Conservation (phyloP, 2,329 filamentous ascomycete genomes). For the Didymella sp. region DNA sequence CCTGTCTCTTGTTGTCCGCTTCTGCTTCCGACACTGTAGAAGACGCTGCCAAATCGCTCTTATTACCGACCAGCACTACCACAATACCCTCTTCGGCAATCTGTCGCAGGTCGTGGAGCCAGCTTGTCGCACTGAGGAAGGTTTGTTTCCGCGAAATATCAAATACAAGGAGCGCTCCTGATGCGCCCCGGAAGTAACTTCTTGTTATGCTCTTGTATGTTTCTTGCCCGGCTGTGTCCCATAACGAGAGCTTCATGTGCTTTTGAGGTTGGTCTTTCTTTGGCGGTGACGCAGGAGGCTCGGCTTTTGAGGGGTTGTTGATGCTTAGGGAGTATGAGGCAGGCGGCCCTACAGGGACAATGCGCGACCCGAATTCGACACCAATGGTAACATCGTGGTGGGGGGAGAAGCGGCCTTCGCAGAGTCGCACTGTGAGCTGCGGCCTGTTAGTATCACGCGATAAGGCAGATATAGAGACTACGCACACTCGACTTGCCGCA, state of each 20-base stretch:
- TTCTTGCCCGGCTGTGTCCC: slow-evolving; percentile 97
- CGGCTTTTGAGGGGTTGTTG: slow-evolving; percentile 54
- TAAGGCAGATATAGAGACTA: not conserved
- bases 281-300: slow-evolving; percentile 27
- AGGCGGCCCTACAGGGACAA: slow-evolving; percentile 87
- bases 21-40: slow-evolving; percentile 47
- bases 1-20: slow-evolving; percentile 73
- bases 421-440: slow-evolving; percentile 88
- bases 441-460: slow-evolving; percentile 19
- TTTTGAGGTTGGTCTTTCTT: slow-evolving; percentile 57
- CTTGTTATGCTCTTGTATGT: slow-evolving; percentile 96
- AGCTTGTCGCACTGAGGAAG: slow-evolving; percentile 87
- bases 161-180: slow-evolving; percentile 84
- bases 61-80: slow-evolving; percentile 94
- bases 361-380: slow-evolving; percentile 92
- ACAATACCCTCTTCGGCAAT: slow-evolving; percentile 97
- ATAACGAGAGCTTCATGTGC: slow-evolving; percentile 93
- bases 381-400: slow-evolving; percentile 98
- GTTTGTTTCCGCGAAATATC: slow-evolving; percentile 88
- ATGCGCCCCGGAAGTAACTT: slow-evolving; percentile 87
- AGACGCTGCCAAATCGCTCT: slow-evolving; percentile 75
- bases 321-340: slow-evolving; percentile 67
- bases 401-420: slow-evolving; percentile 92
- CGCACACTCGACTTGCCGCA: slow-evolving; percentile 84
- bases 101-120: slow-evolving; percentile 91